Percentiles rank a stretch among this genome's conserved stretches.
phyloP scores from a whole-genome alignment of 176 grass and related monocot genomes.

The Oryza coarctata region DNA sequence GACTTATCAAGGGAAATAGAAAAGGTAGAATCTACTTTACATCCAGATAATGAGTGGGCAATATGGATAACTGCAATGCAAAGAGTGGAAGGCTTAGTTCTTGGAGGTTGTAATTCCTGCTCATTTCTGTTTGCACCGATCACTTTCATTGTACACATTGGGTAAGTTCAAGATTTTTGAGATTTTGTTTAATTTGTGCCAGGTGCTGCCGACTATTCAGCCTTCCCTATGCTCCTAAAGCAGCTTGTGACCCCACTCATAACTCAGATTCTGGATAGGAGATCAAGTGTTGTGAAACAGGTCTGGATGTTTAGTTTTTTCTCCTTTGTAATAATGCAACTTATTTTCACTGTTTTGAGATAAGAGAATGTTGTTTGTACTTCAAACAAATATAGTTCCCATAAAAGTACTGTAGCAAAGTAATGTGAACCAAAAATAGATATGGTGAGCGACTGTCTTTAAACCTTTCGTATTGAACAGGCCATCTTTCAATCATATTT shows the following conservation, averaged over 20 bases:
- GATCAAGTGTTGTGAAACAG: constrained; percentile 89
- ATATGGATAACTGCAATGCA: constrained; percentile 81
- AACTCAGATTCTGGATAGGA: constrained; percentile 79
- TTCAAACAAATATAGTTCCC: neutral
- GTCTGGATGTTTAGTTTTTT: constrained; percentile 21
- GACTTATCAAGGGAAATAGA: constrained; percentile 77
- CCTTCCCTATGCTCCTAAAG: constrained; percentile 71
- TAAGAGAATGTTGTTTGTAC: neutral
- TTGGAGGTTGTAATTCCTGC: constrained; percentile 59
- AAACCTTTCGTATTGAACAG: neutral
- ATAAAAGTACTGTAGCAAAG: neutral
- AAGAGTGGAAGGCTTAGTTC: constrained; percentile 81
- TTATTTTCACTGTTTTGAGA: neutral
- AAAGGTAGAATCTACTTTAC: constrained; percentile 53
- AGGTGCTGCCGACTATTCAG: constrained; percentile 75
- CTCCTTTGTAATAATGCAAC: neutral
- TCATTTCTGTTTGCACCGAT: neutral
- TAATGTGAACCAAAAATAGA: neutral
- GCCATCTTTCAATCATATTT: neutral
- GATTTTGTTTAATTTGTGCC: constrained; percentile 14
- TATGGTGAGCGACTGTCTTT: neutral
- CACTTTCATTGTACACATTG: neutral
- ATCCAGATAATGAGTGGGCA: constrained; percentile 85
- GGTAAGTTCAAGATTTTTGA: neutral
- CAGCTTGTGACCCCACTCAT: constrained; percentile 74